A percentile compares a stretch with the other conserved stretches of the same genome.
Evolutionary conservation across 192 early-diverging fungal species (phyloP).

Genomic region (Mortierella claussenii): DNA sequence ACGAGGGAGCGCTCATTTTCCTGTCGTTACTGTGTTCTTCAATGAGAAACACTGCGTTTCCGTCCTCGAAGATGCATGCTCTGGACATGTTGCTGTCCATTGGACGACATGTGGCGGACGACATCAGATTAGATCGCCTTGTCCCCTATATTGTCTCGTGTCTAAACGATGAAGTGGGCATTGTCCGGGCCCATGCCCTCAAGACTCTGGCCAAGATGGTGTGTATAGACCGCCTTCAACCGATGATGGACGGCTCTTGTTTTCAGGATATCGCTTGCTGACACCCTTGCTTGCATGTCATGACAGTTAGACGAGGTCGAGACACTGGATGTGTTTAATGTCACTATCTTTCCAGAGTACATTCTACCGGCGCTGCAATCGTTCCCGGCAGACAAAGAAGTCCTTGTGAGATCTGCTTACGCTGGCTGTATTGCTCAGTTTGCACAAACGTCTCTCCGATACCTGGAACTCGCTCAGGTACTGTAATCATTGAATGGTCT

Average conservation of each 20-base stretch:
- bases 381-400: slow-evolving; percentile 77
- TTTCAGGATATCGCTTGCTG: neutral
- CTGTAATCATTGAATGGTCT: neutral
- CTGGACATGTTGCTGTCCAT: slow-evolving; percentile 80
- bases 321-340: slow-evolving; percentile 81
- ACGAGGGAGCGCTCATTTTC: slow-evolving; percentile 77
- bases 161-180: slow-evolving; percentile 68
- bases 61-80: slow-evolving; percentile 75
- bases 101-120: slow-evolving; percentile 72
- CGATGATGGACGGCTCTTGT: too few species aligned
- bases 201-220: slow-evolving; percentile 78
- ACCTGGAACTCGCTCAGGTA: slow-evolving; percentile 80
- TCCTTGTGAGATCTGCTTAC: slow-evolving; percentile 82
- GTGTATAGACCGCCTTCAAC: slow-evolving; percentile 6
- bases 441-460: slow-evolving; percentile 80
- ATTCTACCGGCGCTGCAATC: slow-evolving; percentile 80
- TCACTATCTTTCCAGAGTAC: slow-evolving; percentile 91
- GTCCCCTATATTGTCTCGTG: slow-evolving; percentile 82
- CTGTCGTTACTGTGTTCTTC: slow-evolving; percentile 73
- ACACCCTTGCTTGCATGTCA: neutral
- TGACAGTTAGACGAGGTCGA: slow-evolving; percentile 77
- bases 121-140: slow-evolving; percentile 77
- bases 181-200: slow-evolving; percentile 72
- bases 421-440: slow-evolving; percentile 83
- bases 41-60: slow-evolving; percentile 76